Conservation (phyloP, 2,329 filamentous ascomycete species). For the Blastomyces gilchristii region DNA sequence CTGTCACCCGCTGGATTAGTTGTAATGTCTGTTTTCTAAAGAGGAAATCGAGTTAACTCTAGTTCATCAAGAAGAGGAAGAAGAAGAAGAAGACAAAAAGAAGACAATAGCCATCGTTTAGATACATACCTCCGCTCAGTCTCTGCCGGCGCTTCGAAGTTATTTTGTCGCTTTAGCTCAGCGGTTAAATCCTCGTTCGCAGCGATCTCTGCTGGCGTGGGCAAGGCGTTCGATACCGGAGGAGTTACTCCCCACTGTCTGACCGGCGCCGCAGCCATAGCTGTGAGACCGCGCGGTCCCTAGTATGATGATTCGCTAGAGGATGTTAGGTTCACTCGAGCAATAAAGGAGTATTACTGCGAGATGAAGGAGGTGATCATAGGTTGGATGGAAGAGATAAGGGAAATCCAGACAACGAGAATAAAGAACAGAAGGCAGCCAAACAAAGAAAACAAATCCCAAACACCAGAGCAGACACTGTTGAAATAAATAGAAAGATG, state of each 20-base stretch:
- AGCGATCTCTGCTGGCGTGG: constrained; percentile 65
- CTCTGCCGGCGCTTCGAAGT: constrained; percentile 75
- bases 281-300: neutral
- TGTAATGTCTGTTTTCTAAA: constrained; percentile 59
- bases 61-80: neutral
- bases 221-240: constrained; percentile 67
- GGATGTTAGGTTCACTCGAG: neutral
- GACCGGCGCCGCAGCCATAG: constrained; percentile 29
- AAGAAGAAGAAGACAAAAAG: neutral
- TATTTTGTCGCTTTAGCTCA: constrained; percentile 79
- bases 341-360: neutral
- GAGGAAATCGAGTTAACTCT: neutral
- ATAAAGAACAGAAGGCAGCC: neutral
- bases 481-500: neutral
- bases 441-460: constrained; percentile 4
- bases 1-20: constrained; percentile 66
- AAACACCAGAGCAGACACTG: constrained; percentile 3
- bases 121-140: constrained; percentile 63
- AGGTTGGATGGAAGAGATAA: neutral
- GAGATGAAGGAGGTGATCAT: neutral
- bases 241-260: constrained; percentile 65
- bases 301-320: neutral
- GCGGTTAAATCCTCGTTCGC: constrained; percentile 70
- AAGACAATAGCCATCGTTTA: neutral
- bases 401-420: neutral